Conservation (phyloP, 2,329 filamentous ascomycete species). For the Fusarium pininemorale region DNA sequence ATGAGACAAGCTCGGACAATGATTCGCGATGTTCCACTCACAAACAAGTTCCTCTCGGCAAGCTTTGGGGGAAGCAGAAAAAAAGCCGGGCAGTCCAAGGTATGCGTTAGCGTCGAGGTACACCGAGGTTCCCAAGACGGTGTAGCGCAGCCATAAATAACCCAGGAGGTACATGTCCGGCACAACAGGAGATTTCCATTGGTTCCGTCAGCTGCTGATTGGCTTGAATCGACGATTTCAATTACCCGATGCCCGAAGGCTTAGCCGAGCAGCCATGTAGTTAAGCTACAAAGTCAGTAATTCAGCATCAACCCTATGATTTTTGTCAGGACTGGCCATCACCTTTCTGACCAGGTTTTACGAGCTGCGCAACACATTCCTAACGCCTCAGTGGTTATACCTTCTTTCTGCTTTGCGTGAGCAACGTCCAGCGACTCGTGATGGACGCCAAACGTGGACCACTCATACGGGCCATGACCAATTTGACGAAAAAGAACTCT, state of each 20-base stretch:
- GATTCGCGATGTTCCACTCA: conserved; percentile 34
- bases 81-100: conserved; percentile 14
- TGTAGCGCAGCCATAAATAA: neutral
- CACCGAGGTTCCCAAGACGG: conserved; percentile 3
- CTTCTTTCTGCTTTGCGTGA: neutral
- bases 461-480: neutral
- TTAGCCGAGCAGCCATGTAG: conserved; percentile 25
- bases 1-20: conserved; percentile 32
- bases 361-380: neutral
- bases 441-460: neutral
- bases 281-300: neutral
- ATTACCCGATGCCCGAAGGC: conserved; percentile 13
- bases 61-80: conserved; percentile 17
- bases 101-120: conserved; percentile 6
- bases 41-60: conserved; percentile 22
- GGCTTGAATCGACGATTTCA: neutral
- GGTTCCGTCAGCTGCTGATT: conserved; percentile 12
- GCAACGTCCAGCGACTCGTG: neutral
- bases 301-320: neutral
- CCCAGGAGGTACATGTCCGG: conserved; percentile 35
- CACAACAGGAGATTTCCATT: neutral
- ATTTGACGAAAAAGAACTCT: neutral
- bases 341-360: neutral
- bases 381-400: neutral
- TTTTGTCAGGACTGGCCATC: neutral